Evolutionary conservation across 208 protist genomes (phyloP).

Genomic region (Sergeia podlipaevii): DNA sequence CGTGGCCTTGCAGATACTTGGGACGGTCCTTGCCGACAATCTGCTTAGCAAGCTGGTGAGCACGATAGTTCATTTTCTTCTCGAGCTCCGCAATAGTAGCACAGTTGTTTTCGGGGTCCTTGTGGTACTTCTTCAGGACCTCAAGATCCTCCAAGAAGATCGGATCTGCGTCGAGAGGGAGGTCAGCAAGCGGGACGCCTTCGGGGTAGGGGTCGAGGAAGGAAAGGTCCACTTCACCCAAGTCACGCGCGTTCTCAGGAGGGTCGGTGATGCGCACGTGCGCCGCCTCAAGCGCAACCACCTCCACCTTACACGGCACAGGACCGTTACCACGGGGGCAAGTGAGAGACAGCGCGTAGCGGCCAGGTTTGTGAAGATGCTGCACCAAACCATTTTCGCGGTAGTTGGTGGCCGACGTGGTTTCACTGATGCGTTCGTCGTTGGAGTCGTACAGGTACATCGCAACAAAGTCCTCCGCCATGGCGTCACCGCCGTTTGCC

Average conservation of each 20-base stretch:
- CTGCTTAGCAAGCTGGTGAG: slow-evolving; percentile 43
- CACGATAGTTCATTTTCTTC: slow-evolving; percentile 41
- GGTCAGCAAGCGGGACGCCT: slow-evolving; percentile 54
- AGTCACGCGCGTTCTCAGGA: slow-evolving; percentile 54
- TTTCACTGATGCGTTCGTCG: slow-evolving; percentile 57
- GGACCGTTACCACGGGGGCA: slow-evolving; percentile 45
- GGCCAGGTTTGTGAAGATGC: slow-evolving; percentile 44
- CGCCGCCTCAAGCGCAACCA: slow-evolving; percentile 50
- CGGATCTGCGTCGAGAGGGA: slow-evolving; percentile 47
- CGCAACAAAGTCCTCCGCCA: slow-evolving; percentile 71
- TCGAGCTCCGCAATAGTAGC: slow-evolving; percentile 31
- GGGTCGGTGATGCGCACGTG: slow-evolving; percentile 65
- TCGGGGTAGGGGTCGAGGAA: slow-evolving; percentile 66
- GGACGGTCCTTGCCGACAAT: slow-evolving; percentile 47
- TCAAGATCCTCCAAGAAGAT: slow-evolving; percentile 52
- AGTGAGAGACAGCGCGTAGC: slow-evolving; percentile 65
- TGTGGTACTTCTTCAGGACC: slow-evolving; percentile 33
- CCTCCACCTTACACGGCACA: slow-evolving; percentile 64
- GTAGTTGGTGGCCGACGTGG: slow-evolving; percentile 58
- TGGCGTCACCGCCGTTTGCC: slow-evolving; percentile 41
- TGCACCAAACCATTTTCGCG: slow-evolving; percentile 70
- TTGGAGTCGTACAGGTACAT: slow-evolving; percentile 71
- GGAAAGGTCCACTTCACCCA: slow-evolving; percentile 61
- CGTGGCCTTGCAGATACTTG: slow-evolving; percentile 44
- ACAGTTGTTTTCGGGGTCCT: slow-evolving; percentile 25